These are phyloP conservation scores for Cytospora paraplurivora DNA, from an alignment of 2,329 filamentous ascomycete species.

Conservation along the genomic window DNA sequence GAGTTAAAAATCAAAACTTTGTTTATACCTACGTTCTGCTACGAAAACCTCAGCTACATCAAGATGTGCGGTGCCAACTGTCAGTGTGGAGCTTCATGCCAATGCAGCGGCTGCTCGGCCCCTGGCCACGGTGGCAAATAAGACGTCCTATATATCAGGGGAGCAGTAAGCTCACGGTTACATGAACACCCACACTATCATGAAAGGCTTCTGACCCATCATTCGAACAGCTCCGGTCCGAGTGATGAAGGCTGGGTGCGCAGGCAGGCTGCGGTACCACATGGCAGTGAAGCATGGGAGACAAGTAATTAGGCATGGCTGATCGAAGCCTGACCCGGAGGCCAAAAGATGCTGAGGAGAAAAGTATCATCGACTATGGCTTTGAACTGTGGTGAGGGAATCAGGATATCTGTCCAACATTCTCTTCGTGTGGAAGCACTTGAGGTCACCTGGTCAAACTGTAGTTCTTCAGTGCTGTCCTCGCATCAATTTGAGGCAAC, in stretches of 20 bases:
- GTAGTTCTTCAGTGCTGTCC: neutral
- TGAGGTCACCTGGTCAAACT: too few relatives aligned
- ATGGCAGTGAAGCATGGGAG: neutral
- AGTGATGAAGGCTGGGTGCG: neutral
- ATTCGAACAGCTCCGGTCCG: neutral
- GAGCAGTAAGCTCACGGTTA: neutral
- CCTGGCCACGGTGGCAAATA: neutral
- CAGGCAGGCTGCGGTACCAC: neutral
- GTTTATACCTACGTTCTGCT: neutral
- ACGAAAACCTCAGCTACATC: neutral
- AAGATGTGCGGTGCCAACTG: slow-evolving; percentile 20
- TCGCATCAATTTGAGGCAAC: neutral
- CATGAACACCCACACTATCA: neutral
- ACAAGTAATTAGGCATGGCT: neutral
- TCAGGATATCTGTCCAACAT: neutral
- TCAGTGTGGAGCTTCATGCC: slow-evolving; percentile 3
- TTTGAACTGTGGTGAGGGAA: neutral
- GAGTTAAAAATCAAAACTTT: neutral
- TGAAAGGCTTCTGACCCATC: neutral
- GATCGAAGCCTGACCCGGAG: neutral
- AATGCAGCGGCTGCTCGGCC: neutral
- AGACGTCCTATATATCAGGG: neutral
- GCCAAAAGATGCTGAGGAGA: neutral
- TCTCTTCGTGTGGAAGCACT: neutral
- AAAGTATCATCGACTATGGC: neutral